These are phyloP conservation scores for Secale cereale DNA, from an alignment of 176 grass and related monocot genomes.

Conservation along the genomic window DNA sequence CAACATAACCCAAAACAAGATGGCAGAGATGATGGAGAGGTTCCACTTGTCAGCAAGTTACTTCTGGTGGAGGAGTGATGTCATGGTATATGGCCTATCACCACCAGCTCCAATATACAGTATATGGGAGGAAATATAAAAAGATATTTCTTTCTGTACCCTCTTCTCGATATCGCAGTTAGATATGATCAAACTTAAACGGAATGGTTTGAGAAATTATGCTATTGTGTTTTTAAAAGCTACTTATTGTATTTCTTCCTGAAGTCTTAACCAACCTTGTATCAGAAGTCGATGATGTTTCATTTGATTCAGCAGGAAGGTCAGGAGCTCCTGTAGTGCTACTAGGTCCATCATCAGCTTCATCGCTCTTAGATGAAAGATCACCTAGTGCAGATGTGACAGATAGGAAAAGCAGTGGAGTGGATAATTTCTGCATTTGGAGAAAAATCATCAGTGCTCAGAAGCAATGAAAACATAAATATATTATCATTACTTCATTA, in stretches of 20 bases:
- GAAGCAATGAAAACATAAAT: constrained; percentile 14
- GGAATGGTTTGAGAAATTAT: constrained; percentile 9
- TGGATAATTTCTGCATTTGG: constrained; percentile 80
- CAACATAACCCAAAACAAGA: too few species aligned
- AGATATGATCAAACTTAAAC: neutral
- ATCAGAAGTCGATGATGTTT: constrained; percentile 44
- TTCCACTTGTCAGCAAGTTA: neutral
- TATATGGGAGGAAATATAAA: neutral
- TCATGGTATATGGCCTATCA: neutral
- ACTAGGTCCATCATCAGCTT: constrained; percentile 22
- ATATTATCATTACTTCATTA: neutral
- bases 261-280: constrained; percentile 43
- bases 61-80: neutral
- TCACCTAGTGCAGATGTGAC: constrained; percentile 67
- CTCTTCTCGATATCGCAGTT: neutral
- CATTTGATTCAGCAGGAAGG: constrained; percentile 46
- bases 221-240: neutral
- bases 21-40: neutral
- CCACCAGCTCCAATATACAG: neutral
- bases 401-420: constrained; percentile 76
- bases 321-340: constrained; percentile 40
- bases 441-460: constrained; percentile 19
- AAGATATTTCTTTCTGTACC: neutral
- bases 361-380: constrained; percentile 38
- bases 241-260: neutral